Percentiles rank a stretch among this genome's conserved stretches.
These are phyloP conservation scores for Biscogniauxia sp. DNA, from an alignment of 2,329 filamentous ascomycete species.

Conservation along the genomic window DNA sequence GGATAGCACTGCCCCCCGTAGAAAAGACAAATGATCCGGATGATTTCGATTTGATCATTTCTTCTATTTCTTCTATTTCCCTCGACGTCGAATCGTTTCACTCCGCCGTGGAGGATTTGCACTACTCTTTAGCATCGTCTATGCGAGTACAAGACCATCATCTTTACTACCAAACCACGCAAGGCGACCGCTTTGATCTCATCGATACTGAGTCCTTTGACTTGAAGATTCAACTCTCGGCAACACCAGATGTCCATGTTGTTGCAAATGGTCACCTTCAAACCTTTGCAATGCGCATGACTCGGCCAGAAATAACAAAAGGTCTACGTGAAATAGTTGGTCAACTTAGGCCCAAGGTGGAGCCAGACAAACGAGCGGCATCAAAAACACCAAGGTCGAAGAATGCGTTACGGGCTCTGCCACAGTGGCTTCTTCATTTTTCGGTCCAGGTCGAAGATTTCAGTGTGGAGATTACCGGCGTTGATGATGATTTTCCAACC, in stretches of 20 bases:
- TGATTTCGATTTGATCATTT: conserved; percentile 94
- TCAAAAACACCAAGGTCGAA: conserved; percentile 51
- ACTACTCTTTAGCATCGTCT: conserved; percentile 82
- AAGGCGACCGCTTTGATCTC: conserved; percentile 79
- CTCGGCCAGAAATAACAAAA: conserved; percentile 87
- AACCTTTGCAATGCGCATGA: conserved; percentile 84
- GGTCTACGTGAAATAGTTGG: conserved; percentile 88
- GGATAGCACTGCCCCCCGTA: conserved; percentile 82
- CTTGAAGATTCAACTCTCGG: conserved; percentile 78
- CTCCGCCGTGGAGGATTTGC: conserved; percentile 74
- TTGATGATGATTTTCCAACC: conserved; percentile 79
- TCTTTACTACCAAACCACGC: conserved; percentile 90
- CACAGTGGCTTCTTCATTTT: conserved; percentile 80
- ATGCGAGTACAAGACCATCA: conserved; percentile 82
- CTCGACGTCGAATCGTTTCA: conserved; percentile 96
- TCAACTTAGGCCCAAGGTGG: conserved; percentile 71
- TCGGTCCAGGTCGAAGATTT: conserved; percentile 86
- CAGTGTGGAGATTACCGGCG: conserved; percentile 84
- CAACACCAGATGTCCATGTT: conserved; percentile 81
- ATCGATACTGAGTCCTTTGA: conserved; percentile 87
- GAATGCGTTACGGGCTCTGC: conserved; percentile 75
- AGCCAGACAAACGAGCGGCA: conserved; percentile 56
- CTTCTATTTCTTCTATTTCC: conserved; percentile 89
- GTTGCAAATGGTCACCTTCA: conserved; percentile 76
- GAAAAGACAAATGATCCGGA: conserved; percentile 63